Percentiles rank a stretch among this genome's conserved stretches.
Evolutionary conservation across 768 basidiomycete genomes (phyloP).

Genomic region (Boletus rufocinnamomeus): DNA sequence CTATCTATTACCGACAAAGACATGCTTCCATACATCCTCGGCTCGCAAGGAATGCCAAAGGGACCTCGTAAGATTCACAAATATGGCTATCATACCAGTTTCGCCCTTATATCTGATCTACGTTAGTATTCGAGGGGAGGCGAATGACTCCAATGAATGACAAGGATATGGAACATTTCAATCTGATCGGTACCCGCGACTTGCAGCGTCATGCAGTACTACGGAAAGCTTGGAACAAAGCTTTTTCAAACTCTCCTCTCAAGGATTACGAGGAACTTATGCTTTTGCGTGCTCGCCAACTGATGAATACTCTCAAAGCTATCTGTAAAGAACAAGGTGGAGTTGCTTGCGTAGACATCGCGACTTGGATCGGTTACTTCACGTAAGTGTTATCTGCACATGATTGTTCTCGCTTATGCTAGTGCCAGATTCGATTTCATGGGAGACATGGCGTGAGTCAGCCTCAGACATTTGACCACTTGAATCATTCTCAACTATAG

Average conservation of each 20-base stretch:
- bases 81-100: not conserved
- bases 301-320: constrained; percentile 14
- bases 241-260: constrained; percentile 32
- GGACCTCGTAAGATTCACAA: constrained; percentile 28
- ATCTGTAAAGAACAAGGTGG: constrained; percentile 17
- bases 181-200: constrained; percentile 23
- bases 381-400: constrained; percentile 14
- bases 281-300: constrained; percentile 24
- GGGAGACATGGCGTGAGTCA: constrained; percentile 33
- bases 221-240: constrained; percentile 35
- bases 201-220: constrained; percentile 24
- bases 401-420: constrained; percentile 1
- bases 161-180: constrained; percentile 13
- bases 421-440: constrained; percentile 27
- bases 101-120: constrained; percentile 4
- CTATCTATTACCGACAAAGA: constrained; percentile 33
- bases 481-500: not conserved
- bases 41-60: constrained; percentile 32
- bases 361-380: constrained; percentile 26
- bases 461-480: not conserved
- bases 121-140: constrained; percentile 27
- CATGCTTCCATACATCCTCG: constrained; percentile 27
- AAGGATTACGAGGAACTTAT: constrained; percentile 30
- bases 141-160: constrained; percentile 19
- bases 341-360: constrained; percentile 14